Evolutionary conservation across 2,329 filamentous ascomycete genomes (phyloP).

Genomic region (Clarireedia hainanense): DNA sequence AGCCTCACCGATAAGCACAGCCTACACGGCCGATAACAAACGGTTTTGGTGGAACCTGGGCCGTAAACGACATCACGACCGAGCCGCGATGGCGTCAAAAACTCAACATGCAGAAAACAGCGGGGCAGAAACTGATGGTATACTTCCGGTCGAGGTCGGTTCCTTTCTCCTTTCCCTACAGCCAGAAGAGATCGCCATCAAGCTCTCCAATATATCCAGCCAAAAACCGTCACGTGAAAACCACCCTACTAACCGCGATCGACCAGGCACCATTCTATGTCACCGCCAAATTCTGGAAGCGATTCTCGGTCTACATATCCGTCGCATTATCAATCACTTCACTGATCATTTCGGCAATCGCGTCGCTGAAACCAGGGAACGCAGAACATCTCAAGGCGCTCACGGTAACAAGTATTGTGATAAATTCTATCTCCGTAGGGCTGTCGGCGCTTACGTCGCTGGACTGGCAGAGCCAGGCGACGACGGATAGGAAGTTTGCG

Average conservation of each 20-base stretch:
- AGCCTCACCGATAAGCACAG: too few species aligned
- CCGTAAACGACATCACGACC: too few species aligned
- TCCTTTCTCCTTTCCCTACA: background rate
- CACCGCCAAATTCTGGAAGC: slow-evolving; percentile 23
- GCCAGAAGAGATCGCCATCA: background rate
- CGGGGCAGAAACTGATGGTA: too few species aligned
- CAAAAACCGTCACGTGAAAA: background rate
- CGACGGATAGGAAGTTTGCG: slow-evolving; percentile 20
- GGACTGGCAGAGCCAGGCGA: slow-evolving; percentile 20
- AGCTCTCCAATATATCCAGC: background rate
- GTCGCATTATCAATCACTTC: slow-evolving; percentile 15
- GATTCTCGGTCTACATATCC: slow-evolving; percentile 18
- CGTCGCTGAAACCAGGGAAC: slow-evolving; percentile 9
- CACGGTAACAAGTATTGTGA: slow-evolving; percentile 17
- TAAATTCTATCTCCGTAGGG: slow-evolving; percentile 18
- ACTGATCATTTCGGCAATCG: slow-evolving; percentile 16
- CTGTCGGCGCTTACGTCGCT: slow-evolving; percentile 21
- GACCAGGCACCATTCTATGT: slow-evolving; percentile 13
- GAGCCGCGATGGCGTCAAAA: too few species aligned
- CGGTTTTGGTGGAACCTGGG: too few species aligned
- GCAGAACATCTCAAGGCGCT: slow-evolving; percentile 13
- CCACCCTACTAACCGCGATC: background rate
- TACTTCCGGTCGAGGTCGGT: too few species aligned
- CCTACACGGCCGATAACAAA: too few species aligned
- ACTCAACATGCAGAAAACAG: too few species aligned